Base-by-base conservation (phyloP, 2,329 filamentous ascomycete genomes). In the Pseudogymnoascus sp. region DNA sequence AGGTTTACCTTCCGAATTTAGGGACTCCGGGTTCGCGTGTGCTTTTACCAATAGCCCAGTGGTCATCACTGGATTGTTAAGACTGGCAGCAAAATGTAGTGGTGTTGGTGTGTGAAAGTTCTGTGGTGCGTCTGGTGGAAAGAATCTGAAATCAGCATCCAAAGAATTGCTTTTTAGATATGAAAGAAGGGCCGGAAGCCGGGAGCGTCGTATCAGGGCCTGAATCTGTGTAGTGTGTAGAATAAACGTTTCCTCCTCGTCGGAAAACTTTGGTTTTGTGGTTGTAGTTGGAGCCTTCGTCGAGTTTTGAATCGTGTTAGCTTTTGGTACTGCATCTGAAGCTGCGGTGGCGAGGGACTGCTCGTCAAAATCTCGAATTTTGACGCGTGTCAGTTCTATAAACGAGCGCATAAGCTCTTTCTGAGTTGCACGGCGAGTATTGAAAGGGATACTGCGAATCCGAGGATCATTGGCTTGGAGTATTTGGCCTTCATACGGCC, bases 341-440 rank as follows among this genome's bases (percentile, higher is more conserved):
- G 74, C 72, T 59, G 83, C 77, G 5, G 75, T 75, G 16, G 78
- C 77, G 5, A 88, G 74, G 11, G 86, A 82, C 2, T 80, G 82
- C 67, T 91, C 89, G 64, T 90, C 83, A 28, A 97, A 83, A 66
- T 90, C 88, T 59, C 85, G 86, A 56, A 96, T 82, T 75, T 99
- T 97, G 14, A 97, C 82, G 14, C 95, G 82, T 0, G 95, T 99
- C 34, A 99, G 82, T 77, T 99, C 95, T 66, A 96, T 89, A 70
- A 97, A 99, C 0, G 89, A 89, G 40, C 93, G 86, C 89, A 97
- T 95, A 0, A 99, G 85, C 75, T 99, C 95, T 59, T 89, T 90
- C 72, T 97, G 93, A 0, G 95, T 99, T 0, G 95, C 91, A 64
- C 95, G 83, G 11, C 92, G 84, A 7, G 95, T 99, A 74, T 84